Conservation (phyloP, 805 yeast species). For the Kodamaea kakaduensis region DNA sequence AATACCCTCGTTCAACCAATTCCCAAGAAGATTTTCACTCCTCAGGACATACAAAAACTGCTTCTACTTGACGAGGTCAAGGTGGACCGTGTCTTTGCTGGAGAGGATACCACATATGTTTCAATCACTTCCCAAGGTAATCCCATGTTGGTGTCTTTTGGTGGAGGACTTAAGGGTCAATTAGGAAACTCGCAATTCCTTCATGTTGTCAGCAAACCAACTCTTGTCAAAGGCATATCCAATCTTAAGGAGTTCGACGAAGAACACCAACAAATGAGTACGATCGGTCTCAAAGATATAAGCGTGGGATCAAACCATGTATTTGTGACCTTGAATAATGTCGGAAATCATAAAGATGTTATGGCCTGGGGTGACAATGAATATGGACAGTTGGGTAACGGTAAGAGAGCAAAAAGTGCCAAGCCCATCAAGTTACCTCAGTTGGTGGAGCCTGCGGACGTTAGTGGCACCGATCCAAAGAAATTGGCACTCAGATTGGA, state of each 20-base stretch:
- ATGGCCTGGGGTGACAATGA: constrained; percentile 83
- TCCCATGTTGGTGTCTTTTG: constrained; percentile 44
- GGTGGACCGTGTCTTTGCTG: constrained; percentile 58
- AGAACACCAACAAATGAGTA: constrained; percentile 31
- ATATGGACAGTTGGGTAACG: constrained; percentile 80
- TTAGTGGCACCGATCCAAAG: constrained; percentile 15
- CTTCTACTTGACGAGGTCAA: constrained; percentile 34
- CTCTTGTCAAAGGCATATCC: constrained; percentile 47
- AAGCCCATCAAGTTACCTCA: constrained; percentile 53
- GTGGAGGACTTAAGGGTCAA: constrained; percentile 83
- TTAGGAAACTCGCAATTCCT: constrained; percentile 73
- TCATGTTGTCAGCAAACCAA: constrained; percentile 70
- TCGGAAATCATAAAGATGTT: constrained; percentile 48
- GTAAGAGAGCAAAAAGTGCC: constrained; percentile 58
- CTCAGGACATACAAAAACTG: constrained; percentile 29
- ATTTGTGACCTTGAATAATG: constrained; percentile 53
- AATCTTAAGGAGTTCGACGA: constrained; percentile 56
- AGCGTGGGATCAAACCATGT: constrained; percentile 64
- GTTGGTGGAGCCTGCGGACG: constrained; percentile 51
- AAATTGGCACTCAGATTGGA: constrained; percentile 28
- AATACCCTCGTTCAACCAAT: constrained; percentile 65
- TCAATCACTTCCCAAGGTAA: constrained; percentile 22
- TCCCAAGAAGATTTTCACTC: constrained; percentile 47
- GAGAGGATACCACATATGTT: constrained; percentile 52
- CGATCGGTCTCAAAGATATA: constrained; percentile 49